Base-by-base conservation (phyloP, 306 rosid species). In the Leucaena leucocephala region DNA sequence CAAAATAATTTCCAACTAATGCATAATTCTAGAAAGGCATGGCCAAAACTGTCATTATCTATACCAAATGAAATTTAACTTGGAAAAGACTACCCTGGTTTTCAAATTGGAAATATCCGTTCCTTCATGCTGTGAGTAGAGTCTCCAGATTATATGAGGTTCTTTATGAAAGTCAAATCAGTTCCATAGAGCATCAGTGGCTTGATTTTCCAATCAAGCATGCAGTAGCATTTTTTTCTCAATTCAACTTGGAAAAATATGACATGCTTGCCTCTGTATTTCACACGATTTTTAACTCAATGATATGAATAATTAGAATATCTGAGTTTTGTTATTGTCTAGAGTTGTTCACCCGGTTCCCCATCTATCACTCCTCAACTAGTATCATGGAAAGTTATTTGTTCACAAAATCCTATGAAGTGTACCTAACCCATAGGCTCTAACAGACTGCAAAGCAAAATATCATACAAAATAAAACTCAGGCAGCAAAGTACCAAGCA, bases 1-100 rank as follows among this genome's bases (percentile, higher is more conserved):
- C 63, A 81, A 88, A 82, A 88, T 49, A 83, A 73, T 78, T 42
- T 81, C 79, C 84, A 69, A 69, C 78, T 77, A 87, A 57, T 34
- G 7, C 48, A 79, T 71, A 55, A 76, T 40, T 70, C 48, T 21
- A 61, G 43, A 75, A 81, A 35, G 67, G 75, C 39, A 44, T 64
- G 69, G 77, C 64, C 64, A 77, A 44, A 82, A 62, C 8, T 52
- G 44, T 71, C 70, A 61, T 71, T 17, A 49, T 45, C 67, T 55
- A 74, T 78, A 40, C 45, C 69, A 38, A 64, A 73, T 39, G 45
- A 58, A 68, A 19, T 45, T 15, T 36, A 54, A 27, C 27, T 27
- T 27, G 27, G 27, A 27, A 63, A 39, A 48, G 64, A 59, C 71
- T 42, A 35, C 17, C 42, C 46, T 58, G 42, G 78, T 70, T 35